Evolutionary conservation across 179 eudicot species (phyloP), one percentile per base, ranked within the genome.

Genomic region (Silene vulgaris): DNA sequence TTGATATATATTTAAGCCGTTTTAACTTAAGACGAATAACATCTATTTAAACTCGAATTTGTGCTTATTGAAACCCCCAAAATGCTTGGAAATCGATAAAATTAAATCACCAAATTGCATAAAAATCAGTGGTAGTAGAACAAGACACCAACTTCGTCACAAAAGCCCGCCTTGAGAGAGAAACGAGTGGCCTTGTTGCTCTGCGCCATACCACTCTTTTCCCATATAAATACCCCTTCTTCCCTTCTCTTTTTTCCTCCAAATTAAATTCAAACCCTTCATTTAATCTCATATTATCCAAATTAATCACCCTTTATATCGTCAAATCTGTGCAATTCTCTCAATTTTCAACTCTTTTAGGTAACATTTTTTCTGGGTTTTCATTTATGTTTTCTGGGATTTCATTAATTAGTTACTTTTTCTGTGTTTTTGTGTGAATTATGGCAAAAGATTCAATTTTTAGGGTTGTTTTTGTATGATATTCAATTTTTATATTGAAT

Each of bases 181-280:
- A 52, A 64, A 64, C 40, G 37, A 64, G 68, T 64, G 68, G 68
- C 68, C 68, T 64, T 64, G 35, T 64, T 12, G 35, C 37, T 64
- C n/a, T 29, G 13, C 17, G 19, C 68, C 68, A 23, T 14, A 64
- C 68, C 37, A 26, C 14, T 19, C 37, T 64, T 29, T 64, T 16
- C 68, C 17, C 28, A 26, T 64, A 64, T 64, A 64, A 19, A 64
- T 64, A 64, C 37, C 28, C 37, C 23, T 1, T 21, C 13, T 8
- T 23, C 65, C 26, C 26, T 12, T 61, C 65, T 61, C 23, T 1
- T 20, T 23, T 61, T 2, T 61, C 65, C 65, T 61, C 68, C n/a
- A 64, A 52, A 52, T 16, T 26, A 0, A 29, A 21, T 26, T 64
- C n/a, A 26, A 26, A 21, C 68, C 65, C 65, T 21, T 20, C 65